Evolutionary conservation across 2,329 filamentous ascomycete species (phyloP).

Genomic region (Hymenoscyphus linearis): DNA sequence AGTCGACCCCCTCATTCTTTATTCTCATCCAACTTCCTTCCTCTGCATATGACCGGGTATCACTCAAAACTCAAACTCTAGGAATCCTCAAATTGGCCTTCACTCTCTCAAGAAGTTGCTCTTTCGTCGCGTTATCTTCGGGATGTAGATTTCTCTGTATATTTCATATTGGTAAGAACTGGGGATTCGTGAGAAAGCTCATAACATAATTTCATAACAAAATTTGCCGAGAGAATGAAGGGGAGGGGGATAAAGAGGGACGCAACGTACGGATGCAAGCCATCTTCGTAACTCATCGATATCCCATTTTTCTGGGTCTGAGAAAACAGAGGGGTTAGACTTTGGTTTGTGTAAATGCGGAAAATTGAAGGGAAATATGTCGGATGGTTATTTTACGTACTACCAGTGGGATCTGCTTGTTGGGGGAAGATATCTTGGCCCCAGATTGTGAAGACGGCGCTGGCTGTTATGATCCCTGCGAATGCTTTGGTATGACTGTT

Average conservation of each 20-base stretch:
- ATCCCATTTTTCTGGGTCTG: constrained; percentile 69
- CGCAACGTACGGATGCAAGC: constrained; percentile 66
- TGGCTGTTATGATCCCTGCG: constrained; percentile 73
- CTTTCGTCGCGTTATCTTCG: constrained; percentile 50
- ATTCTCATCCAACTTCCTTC: background rate
- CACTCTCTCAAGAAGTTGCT: constrained; percentile 62
- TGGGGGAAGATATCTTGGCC: constrained; percentile 75
- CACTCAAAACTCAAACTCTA: constrained; percentile 15
- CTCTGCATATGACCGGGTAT: too few relatives aligned
- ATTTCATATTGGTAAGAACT: background rate
- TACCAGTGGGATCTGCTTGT: constrained; percentile 69
- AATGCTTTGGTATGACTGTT: constrained; percentile 51
- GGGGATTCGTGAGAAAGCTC: background rate
- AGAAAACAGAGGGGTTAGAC: background rate
- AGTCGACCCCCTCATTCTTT: background rate
- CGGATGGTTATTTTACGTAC: constrained; percentile 43
- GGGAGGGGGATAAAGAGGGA: background rate
- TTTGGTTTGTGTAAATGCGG: background rate
- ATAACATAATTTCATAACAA: background rate
- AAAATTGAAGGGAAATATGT: background rate
- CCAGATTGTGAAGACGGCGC: constrained; percentile 80
- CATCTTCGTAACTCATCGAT: constrained; percentile 73
- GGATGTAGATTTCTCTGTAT: constrained; percentile 60
- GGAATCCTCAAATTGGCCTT: constrained; percentile 58
- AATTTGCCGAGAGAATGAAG: background rate